These are phyloP conservation scores for Pseudocercospora eumusae DNA, from an alignment of 2,329 filamentous ascomycete species.

Conservation along the genomic window DNA sequence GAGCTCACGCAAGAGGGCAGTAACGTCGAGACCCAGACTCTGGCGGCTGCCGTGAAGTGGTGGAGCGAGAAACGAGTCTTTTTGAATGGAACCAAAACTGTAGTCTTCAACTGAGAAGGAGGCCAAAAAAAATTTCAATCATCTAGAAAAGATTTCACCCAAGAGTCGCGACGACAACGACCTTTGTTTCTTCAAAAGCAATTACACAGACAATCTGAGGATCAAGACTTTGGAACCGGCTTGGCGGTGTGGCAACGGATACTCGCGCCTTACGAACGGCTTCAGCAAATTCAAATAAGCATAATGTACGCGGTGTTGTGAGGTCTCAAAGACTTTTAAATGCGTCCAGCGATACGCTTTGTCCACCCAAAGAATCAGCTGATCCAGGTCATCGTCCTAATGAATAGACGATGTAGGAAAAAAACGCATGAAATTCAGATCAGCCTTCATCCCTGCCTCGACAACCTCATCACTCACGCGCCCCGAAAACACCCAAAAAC, in stretches of 20 bases:
- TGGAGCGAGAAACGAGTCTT: slow-evolving; percentile 77
- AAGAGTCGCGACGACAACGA: too few species aligned
- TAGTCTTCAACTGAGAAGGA: slow-evolving; percentile 66
- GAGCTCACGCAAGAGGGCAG: slow-evolving; percentile 76
- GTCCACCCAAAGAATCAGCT: too few species aligned
- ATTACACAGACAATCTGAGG: not conserved
- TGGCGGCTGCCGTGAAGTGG: slow-evolving; percentile 81
- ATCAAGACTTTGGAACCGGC: not conserved
- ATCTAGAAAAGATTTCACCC: too few species aligned
- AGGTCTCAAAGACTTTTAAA: too few species aligned
- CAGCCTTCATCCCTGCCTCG: too few species aligned
- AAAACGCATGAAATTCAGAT: too few species aligned
- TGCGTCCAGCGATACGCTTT: not conserved
- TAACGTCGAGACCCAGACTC: slow-evolving; percentile 80
- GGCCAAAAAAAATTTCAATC: too few species aligned
- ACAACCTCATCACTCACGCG: too few species aligned
- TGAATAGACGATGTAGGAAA: too few species aligned
- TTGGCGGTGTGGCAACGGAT: slow-evolving; percentile 2
- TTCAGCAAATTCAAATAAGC: not conserved
- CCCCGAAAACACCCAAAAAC: not conserved
- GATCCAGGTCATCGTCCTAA: too few species aligned
- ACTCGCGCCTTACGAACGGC: not conserved
- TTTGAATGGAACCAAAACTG: slow-evolving; percentile 76
- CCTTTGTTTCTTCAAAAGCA: too few species aligned
- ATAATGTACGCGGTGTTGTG: too few species aligned